A percentile compares a stretch with the other conserved stretches of the same genome.
These are phyloP conservation scores for Nakazawaea ernobii DNA, from an alignment of 805 yeast species.

Conservation along the genomic window DNA sequence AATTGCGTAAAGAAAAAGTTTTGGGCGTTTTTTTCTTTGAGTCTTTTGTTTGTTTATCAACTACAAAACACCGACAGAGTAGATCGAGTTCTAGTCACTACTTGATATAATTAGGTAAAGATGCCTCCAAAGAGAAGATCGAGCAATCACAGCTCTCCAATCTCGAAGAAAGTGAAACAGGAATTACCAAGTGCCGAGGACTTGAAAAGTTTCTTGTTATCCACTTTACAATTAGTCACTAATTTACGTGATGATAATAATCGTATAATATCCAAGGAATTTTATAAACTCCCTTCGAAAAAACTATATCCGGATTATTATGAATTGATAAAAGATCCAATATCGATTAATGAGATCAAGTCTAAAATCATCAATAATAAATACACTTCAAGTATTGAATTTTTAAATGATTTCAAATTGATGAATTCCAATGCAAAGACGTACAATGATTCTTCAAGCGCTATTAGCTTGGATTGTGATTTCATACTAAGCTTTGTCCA, in stretches of 20 bases:
- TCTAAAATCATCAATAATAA: conserved; percentile 33
- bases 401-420: conserved; percentile 55
- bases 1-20: background rate
- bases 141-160: conserved; percentile 12
- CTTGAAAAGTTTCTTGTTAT: conserved; percentile 23
- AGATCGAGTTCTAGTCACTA: too few relatives aligned
- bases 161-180: conserved; percentile 15
- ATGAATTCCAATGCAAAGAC: conserved; percentile 67
- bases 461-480: conserved; percentile 62
- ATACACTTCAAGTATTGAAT: conserved; percentile 33
- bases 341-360: conserved; percentile 64
- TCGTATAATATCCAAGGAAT: conserved; percentile 40
- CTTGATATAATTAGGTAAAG: background rate
- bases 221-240: conserved; percentile 27
- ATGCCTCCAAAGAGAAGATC: conserved; percentile 20
- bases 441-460: conserved; percentile 62
- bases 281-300: conserved; percentile 67
- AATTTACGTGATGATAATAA: conserved; percentile 30
- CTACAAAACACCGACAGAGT: too few relatives aligned
- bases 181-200: conserved; percentile 17
- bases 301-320: conserved; percentile 79
- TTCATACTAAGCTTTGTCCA: conserved; percentile 51
- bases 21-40: too few relatives aligned
- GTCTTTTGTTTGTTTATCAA: too few relatives aligned
- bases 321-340: conserved; percentile 55